phyloP scores from a whole-genome alignment of 73 alveolate genomes.

The Effrenium voratum region DNA sequence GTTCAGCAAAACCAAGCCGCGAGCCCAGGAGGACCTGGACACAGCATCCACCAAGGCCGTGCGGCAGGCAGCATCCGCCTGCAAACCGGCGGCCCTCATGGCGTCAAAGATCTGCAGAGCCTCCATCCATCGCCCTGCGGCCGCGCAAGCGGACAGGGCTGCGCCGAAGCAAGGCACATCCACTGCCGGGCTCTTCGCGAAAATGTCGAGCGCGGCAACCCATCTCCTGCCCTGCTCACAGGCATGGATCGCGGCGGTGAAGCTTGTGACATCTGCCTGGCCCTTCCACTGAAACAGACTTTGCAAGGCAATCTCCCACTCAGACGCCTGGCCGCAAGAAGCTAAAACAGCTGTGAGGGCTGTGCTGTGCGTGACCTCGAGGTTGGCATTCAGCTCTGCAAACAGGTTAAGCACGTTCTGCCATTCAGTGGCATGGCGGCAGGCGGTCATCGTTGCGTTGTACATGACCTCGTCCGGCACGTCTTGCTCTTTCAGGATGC shows the following conservation, averaged over 20 bases:
- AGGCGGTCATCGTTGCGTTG: constrained; percentile 35
- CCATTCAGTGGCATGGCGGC: constrained; percentile 30
- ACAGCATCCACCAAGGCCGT: constrained; percentile 47
- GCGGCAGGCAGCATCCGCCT: constrained; percentile 16
- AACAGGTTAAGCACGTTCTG: neutral
- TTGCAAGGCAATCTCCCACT: neutral
- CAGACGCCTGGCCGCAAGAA: neutral
- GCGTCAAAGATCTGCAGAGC: constrained; percentile 8
- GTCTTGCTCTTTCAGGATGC: neutral
- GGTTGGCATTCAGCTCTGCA: neutral
- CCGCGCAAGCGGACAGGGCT: neutral
- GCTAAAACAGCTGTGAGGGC: neutral
- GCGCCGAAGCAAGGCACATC: constrained; percentile 46
- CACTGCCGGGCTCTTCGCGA: neutral
- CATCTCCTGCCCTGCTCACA: constrained; percentile 1
- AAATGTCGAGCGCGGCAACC: neutral
- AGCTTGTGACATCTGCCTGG: neutral
- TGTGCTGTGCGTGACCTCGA: neutral
- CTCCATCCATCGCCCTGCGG: constrained; percentile 32
- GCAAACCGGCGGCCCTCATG: neutral
- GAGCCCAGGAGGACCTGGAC: constrained; percentile 37
- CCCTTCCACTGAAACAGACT: neutral
- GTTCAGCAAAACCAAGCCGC: neutral
- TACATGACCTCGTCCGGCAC: neutral
- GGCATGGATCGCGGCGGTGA: constrained; percentile 40